phyloP scores from a whole-genome alignment of 805 yeast species.

The Kodamaea lidongshanica region DNA sequence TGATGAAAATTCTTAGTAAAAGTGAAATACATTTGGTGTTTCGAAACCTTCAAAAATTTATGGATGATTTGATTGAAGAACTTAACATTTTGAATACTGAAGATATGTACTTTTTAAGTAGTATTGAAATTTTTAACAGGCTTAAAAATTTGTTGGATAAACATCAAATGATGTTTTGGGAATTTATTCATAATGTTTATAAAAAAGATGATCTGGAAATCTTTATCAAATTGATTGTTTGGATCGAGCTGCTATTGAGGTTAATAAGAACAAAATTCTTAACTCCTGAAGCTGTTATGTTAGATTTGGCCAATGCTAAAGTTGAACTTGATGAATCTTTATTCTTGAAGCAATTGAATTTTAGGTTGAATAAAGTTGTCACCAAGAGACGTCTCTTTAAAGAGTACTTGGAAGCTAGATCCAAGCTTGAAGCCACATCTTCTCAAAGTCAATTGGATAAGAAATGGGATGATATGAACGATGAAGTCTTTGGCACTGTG shows the following conservation, averaged over 20 bases:
- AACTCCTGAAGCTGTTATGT: constrained; percentile 25
- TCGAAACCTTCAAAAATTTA: constrained; percentile 31
- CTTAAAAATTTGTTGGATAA: constrained; percentile 60
- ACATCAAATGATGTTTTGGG: constrained; percentile 68
- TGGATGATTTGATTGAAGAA: constrained; percentile 57
- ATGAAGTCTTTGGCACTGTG: constrained; percentile 20
- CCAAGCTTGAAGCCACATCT: constrained; percentile 17
- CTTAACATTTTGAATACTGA: constrained; percentile 53
- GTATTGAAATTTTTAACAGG: constrained; percentile 60
- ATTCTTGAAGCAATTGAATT: constrained; percentile 36
- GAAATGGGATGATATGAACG: constrained; percentile 43
- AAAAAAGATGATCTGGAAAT: constrained; percentile 64
- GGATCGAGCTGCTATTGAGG: constrained; percentile 65
- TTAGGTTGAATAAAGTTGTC: constrained; percentile 31
- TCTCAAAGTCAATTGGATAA: constrained; percentile 20
- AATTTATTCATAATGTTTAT: constrained; percentile 77
- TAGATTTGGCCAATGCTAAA: constrained; percentile 5
- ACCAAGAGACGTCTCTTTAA: constrained; percentile 35
- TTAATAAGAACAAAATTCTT: constrained; percentile 59
- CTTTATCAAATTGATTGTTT: constrained; percentile 63
- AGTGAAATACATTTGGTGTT: constrained; percentile 36
- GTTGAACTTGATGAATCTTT: constrained; percentile 25
- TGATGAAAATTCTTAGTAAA: constrained; percentile 31
- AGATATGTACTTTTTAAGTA: constrained; percentile 39
- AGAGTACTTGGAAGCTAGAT: constrained; percentile 22